Conservation (phyloP, 768 basidiomycete genomes). For the Macrolepiota albuminosa region DNA sequence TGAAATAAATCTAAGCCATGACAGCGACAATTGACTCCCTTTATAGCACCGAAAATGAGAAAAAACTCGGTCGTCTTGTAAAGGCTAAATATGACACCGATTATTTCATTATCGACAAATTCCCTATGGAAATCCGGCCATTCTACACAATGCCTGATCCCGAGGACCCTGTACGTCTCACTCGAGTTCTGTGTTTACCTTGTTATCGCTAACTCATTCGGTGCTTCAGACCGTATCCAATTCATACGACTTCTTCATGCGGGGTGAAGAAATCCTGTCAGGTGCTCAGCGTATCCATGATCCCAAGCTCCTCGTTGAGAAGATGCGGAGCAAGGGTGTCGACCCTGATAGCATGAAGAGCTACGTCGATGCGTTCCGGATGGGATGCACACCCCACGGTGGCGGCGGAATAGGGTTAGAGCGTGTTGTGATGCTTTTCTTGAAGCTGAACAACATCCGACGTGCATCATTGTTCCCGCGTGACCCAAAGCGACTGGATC, state of each 20-base stretch:
- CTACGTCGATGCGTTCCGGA: constrained; percentile 91
- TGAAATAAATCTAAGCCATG: not conserved
- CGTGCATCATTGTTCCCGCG: constrained; percentile 92
- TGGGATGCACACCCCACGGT: constrained; percentile 94
- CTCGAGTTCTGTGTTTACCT: not conserved
- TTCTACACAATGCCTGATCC: constrained; percentile 99
- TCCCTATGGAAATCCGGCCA: constrained; percentile 91
- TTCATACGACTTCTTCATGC: constrained; percentile 99
- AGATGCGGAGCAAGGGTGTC: constrained; percentile 85
- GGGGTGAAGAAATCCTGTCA: constrained; percentile 97
- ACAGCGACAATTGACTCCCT: constrained; percentile 10
- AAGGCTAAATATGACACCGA: constrained; percentile 95
- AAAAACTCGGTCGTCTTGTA: constrained; percentile 83
- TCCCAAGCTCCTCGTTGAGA: constrained; percentile 69
- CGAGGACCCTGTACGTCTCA: constrained; percentile 65
- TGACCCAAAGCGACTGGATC: constrained; percentile 92
- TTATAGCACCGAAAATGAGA: constrained; percentile 89
- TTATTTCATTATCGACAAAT: constrained; percentile 99
- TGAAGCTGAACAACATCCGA: constrained; percentile 95
- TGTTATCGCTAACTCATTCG: constrained; percentile 1
- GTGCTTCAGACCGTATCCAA: constrained; percentile 76
- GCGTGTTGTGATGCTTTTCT: constrained; percentile 95
- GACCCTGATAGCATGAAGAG: constrained; percentile 89
- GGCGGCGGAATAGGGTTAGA: constrained; percentile 96
- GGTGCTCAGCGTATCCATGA: constrained; percentile 99